Conservation (phyloP, 2,329 filamentous ascomycete species). For the Bipolaris gigantea region DNA sequence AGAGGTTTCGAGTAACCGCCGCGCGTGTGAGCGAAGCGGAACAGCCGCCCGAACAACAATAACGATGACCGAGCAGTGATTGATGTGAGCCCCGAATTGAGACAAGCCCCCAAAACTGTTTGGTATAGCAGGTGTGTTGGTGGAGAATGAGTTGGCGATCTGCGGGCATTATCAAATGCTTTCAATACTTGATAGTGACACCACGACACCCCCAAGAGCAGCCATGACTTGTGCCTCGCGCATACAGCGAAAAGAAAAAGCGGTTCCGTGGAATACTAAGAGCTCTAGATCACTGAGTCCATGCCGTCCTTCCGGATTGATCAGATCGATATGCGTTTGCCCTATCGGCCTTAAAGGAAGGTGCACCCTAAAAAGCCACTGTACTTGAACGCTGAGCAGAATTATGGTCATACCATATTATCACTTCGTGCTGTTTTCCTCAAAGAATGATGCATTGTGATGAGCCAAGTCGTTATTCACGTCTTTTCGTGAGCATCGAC, state of each 20-base stretch:
- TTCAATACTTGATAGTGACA: constrained; percentile 1
- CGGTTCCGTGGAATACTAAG: neutral
- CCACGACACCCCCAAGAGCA: neutral
- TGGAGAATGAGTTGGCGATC: constrained; percentile 6
- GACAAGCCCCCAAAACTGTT: constrained; percentile 7
- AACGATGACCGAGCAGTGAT: neutral
- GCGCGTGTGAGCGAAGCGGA: constrained; percentile 11
- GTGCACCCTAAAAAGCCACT: constrained; percentile 41
- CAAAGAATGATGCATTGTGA: constrained; percentile 36
- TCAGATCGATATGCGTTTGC: neutral
- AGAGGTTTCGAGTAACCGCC: constrained; percentile 19
- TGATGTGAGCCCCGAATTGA: constrained; percentile 5
- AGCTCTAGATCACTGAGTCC: neutral
- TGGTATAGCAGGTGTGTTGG: neutral
- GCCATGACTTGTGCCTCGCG: neutral
- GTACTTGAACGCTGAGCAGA: constrained; percentile 16
- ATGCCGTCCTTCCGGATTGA: neutral
- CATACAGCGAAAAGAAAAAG: neutral
- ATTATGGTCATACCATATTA: constrained; percentile 34
- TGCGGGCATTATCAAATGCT: neutral
- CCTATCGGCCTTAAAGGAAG: constrained; percentile 17
- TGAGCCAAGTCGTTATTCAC: constrained; percentile 47
- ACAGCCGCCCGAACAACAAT: constrained; percentile 11
- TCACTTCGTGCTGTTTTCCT: constrained; percentile 39
- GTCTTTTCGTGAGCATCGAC: constrained; percentile 48